Conservation (phyloP, 352 stramenopile genomes). For the Blastocystis sp. region DNA sequence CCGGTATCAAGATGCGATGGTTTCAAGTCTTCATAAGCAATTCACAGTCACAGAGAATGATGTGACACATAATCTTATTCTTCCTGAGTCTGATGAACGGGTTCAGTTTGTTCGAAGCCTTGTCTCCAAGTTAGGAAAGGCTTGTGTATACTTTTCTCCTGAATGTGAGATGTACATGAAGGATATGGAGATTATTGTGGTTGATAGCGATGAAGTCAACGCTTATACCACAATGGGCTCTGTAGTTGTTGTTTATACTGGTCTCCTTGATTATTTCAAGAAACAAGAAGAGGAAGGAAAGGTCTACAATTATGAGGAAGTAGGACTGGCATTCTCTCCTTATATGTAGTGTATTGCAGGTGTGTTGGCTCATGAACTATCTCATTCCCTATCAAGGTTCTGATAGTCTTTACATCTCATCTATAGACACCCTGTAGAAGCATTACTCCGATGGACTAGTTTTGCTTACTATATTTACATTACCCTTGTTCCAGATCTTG, state of each 20-base stretch:
- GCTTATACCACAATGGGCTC: constrained; percentile 54
- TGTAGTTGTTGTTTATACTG: constrained; percentile 32
- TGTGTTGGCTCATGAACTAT: constrained; percentile 28
- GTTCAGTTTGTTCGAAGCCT: neutral
- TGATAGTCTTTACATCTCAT: neutral
- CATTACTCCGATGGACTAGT: constrained; percentile 38
- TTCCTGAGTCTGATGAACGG: neutral
- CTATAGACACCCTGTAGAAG: constrained; percentile 43
- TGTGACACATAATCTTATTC: neutral
- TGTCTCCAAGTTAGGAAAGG: constrained; percentile 6
- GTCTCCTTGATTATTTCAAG: constrained; percentile 30
- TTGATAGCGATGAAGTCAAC: constrained; percentile 52
- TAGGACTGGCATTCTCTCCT: neutral
- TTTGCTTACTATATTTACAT: constrained; percentile 57
- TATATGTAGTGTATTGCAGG: constrained; percentile 31
- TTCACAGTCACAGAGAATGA: neutral
- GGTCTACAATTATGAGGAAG: constrained; percentile 46
- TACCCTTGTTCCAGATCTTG: constrained; percentile 31
- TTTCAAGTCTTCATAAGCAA: neutral
- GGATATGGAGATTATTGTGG: constrained; percentile 28
- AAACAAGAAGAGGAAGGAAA: constrained; percentile 17
- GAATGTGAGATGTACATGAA: constrained; percentile 48
- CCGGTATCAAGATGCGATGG: constrained; percentile 11
- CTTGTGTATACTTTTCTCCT: constrained; percentile 53
- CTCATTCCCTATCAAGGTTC: constrained; percentile 36